phyloP scores from a whole-genome alignment of 2,329 filamentous ascomycete genomes.

The Berkeleyomyces basicola region DNA sequence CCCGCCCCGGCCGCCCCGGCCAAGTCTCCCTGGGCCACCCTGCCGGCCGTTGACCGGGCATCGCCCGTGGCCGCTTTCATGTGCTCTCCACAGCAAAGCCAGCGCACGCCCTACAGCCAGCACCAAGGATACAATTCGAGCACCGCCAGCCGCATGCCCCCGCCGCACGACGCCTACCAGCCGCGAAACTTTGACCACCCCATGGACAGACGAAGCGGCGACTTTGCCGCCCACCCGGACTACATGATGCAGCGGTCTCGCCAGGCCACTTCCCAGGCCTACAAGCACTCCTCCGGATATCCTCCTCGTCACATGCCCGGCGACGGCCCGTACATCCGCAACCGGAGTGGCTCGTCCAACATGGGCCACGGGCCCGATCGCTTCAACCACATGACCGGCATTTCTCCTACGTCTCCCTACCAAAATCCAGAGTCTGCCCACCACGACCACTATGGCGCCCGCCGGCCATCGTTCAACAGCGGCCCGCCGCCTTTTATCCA shows the following conservation, averaged over 20 bases:
- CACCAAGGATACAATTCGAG: not conserved
- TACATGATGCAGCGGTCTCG: constrained; percentile 5
- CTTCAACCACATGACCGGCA: constrained; percentile 4
- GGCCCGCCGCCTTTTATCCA: constrained; percentile 6
- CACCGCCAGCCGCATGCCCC: not conserved
- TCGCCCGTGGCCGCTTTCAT: constrained; percentile 38
- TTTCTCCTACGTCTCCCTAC: not conserved
- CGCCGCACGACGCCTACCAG: constrained; percentile 1
- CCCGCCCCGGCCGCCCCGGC: constrained; percentile 49
- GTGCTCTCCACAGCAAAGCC: constrained; percentile 18
- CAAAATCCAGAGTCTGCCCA: not conserved
- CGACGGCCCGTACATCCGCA: constrained; percentile 7
- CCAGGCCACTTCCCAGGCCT: constrained; percentile 9
- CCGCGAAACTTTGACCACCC: constrained; percentile 3
- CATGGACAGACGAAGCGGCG: constrained; percentile 5
- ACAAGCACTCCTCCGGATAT: constrained; percentile 9
- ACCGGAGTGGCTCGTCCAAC: constrained; percentile 9
- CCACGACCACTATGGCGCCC: constrained; percentile 4
- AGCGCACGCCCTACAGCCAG: constrained; percentile 18
- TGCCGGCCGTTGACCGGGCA: constrained; percentile 72
- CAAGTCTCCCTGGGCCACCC: constrained; percentile 80
- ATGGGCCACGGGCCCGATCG: constrained; percentile 4
- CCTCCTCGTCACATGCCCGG: constrained; percentile 6
- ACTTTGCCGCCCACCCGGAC: constrained; percentile 2
- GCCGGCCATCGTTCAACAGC: constrained; percentile 10